Evolutionary conservation across 805 yeast species (phyloP), one percentile per base, ranked within the genome.

Genomic region (Kodamaea laetipori): DNA sequence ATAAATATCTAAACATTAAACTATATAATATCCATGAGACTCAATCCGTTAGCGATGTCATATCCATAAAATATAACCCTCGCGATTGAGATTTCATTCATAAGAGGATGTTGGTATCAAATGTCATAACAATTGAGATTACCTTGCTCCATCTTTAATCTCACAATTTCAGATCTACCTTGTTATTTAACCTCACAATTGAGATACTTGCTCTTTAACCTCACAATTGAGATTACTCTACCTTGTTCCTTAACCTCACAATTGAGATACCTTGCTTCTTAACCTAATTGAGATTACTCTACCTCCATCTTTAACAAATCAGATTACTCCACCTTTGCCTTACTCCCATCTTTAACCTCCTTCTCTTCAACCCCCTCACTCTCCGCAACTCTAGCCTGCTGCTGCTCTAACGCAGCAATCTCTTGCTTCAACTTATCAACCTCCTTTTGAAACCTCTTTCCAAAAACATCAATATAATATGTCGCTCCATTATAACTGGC

Each of bases 401-500:
- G 34, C 36, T 42, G 24, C 54, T 84, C 88, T 54, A 86, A 67
- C 24, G 76, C 78, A 15, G 76, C 74, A n/a, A 92, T 77, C 57
- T 90, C 97, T 11, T 63, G 61, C 61, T 81, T 85, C 56, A 92
- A 69, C 54, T 79, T 78, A 18, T 71, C 65, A 17, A 92, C 90
- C 61, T 94, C 97, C 55, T 84, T 87, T 57, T 90, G 95, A 57
- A 90, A 82, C 51, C 90, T 78, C 60, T 82, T 85, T 15, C 98
- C 98, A 65, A 90, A 94, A 39, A 84, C 84, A 56, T 92, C 98
- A 44, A 94, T 76, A 61, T 92, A 92, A 60, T 88, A 92, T 0
- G 96, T 88, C 2, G 98, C 99, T 21, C 99, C 99, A 52, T 94
- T 90, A 61, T 84, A 89, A 32, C 90, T 74, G 1, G 98, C 95